Evolutionary conservation across 208 protist genomes (phyloP).

Genomic region (Porcisia deanei): DNA sequence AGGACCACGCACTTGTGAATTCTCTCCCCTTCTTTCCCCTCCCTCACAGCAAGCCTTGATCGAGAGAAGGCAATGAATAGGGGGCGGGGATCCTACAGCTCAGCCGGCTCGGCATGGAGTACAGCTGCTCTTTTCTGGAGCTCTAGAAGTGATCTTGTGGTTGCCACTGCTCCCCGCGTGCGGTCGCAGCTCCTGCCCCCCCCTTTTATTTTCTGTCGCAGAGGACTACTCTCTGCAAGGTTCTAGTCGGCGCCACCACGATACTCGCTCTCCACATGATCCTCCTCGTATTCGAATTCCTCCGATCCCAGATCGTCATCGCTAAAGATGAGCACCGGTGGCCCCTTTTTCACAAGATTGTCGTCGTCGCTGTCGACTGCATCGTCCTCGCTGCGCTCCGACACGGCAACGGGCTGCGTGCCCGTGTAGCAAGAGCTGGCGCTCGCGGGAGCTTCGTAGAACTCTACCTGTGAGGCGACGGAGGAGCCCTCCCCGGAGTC

Average conservation of each 20-base stretch:
- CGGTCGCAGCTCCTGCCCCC: background rate
- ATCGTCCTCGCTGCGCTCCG: conserved; percentile 38
- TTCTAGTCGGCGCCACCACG: background rate
- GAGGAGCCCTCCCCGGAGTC: background rate
- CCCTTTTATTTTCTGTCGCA: background rate
- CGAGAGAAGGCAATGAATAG: background rate
- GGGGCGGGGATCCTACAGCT: background rate
- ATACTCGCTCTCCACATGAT: conserved; percentile 8
- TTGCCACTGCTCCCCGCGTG: conserved; percentile 12
- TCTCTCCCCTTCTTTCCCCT: background rate
- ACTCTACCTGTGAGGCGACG: background rate
- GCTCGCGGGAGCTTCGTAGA: background rate
- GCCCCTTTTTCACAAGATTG: conserved; percentile 35
- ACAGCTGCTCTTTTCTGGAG: background rate
- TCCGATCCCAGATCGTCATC: conserved; percentile 36
- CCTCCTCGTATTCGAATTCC: conserved; percentile 13
- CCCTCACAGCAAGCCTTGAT: background rate
- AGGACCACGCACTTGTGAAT: background rate
- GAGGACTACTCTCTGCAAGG: background rate
- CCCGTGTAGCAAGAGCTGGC: conserved; percentile 32
- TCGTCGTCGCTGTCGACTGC: conserved; percentile 31
- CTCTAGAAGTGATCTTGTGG: too few relatives aligned
- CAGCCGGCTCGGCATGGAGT: background rate
- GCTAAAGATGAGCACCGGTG: conserved; percentile 35
- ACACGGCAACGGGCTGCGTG: conserved; percentile 48